These are phyloP conservation scores for Galium porrigens DNA, from an alignment of 305 asterid species.

Conservation along the genomic window DNA sequence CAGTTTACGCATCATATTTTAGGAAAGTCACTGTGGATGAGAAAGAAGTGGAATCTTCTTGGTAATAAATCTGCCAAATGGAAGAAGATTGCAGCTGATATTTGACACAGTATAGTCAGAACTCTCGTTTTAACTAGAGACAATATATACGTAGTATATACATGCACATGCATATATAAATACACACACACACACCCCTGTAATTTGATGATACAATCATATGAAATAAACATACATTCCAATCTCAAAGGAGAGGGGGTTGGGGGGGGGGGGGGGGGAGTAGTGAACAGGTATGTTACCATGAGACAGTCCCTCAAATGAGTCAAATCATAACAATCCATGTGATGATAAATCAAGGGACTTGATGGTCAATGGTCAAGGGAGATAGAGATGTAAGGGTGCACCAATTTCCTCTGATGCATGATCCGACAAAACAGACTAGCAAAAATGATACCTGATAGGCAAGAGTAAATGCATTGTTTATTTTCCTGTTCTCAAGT, in stretches of 20 bases:
- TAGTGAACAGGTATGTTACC: background rate
- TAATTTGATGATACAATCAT: constrained; percentile 3
- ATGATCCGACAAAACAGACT: background rate
- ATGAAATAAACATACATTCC: no score
- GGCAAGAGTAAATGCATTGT: constrained; percentile 72
- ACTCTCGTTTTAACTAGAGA: background rate
- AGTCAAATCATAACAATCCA: background rate
- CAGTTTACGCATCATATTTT: background rate
- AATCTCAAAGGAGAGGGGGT: no score
- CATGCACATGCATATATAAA: no score
- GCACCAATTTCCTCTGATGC: background rate
- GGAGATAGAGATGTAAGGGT: background rate
- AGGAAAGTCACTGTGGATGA: background rate
- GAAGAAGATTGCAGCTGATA: background rate
- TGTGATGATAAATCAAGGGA: background rate
- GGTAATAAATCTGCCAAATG: background rate
- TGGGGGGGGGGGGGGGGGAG: no score
- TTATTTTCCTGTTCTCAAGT: constrained; percentile 57
- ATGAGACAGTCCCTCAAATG: background rate
- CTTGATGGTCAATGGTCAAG: background rate
- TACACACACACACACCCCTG: no score
- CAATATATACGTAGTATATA: background rate
- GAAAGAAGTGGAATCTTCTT: background rate
- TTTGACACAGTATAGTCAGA: background rate
- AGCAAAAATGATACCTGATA: constrained; percentile 49